Percentiles rank a stretch among this genome's conserved stretches.
phyloP scores from a whole-genome alignment of 208 protist genomes.

The Leishmania major region DNA sequence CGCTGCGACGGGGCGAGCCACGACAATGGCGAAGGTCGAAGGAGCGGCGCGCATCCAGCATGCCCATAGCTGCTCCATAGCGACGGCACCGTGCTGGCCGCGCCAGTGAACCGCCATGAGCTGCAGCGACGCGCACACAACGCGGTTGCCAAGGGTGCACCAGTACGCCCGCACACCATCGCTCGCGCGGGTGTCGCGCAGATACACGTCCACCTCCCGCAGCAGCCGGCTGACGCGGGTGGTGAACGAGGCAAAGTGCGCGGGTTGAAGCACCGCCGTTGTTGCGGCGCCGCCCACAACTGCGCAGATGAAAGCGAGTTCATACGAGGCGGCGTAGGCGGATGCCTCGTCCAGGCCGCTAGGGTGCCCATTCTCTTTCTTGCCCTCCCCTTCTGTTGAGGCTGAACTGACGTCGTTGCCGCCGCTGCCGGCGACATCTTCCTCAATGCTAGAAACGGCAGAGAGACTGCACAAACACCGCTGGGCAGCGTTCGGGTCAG shows the following conservation, averaged over 20 bases:
- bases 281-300: constrained; percentile 21
- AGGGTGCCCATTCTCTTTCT: background rate
- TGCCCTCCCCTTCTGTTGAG: background rate
- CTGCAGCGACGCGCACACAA: constrained; percentile 18
- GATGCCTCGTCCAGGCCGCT: constrained; percentile 22
- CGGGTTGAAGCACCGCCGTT: constrained; percentile 11
- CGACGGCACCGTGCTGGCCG: constrained; percentile 8
- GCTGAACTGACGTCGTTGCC: background rate
- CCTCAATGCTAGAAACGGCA: constrained; percentile 23
- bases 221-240: constrained; percentile 17
- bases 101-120: constrained; percentile 32
- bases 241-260: constrained; percentile 17
- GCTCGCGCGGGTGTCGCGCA: constrained; percentile 19
- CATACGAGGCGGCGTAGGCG: constrained; percentile 33
- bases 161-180: constrained; percentile 24
- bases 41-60: constrained; percentile 27
- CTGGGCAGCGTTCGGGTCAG: constrained; percentile 12
- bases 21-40: constrained; percentile 16
- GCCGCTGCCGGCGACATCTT: background rate
- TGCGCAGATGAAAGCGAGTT: constrained; percentile 27
- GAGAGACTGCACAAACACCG: constrained; percentile 24
- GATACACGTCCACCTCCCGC: constrained; percentile 19
- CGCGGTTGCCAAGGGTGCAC: constrained; percentile 22
- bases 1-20: constrained; percentile 17
- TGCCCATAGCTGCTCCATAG: constrained; percentile 34